phyloP scores from a whole-genome alignment of 495 filamentous ascomycete genomes.

The Apiosordaria backusii region DNA sequence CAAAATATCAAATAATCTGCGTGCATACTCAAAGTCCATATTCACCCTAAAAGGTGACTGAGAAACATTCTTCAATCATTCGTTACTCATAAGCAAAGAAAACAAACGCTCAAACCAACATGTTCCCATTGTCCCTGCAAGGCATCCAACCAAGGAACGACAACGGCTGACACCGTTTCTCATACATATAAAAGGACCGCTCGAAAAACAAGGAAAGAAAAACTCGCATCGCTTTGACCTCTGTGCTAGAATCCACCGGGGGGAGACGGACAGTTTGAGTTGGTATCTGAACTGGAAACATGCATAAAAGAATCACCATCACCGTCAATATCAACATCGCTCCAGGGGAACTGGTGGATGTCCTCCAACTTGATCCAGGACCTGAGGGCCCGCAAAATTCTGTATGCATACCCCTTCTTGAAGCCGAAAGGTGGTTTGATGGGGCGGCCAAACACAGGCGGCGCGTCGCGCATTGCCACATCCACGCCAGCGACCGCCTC shows the following conservation, averaged over 20 bases:
- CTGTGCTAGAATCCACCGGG: not conserved
- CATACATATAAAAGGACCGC: not conserved
- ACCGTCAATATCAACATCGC: not conserved
- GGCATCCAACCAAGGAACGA: not conserved
- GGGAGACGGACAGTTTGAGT: not conserved
- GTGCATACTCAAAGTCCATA: not conserved
- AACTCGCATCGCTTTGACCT: not conserved
- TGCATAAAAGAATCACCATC: not conserved
- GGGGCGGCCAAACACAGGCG: no score
- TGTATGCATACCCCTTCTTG: not conserved
- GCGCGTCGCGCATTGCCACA: not conserved
- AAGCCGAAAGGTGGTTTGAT: not conserved
- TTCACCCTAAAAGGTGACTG: not conserved
- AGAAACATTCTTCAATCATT: not conserved
- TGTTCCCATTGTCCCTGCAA: not conserved
- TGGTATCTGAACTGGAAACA: constrained; percentile 6
- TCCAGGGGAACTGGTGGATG: not conserved
- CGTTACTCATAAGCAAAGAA: not conserved
- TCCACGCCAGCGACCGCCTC: not conserved
- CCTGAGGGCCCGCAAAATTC: not conserved
- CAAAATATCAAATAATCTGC: not conserved
- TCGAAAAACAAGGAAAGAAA: not conserved
- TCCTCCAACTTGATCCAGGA: not conserved
- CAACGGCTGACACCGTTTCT: not conserved
- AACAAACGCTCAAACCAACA: not conserved